A percentile compares a stretch with the other conserved stretches of the same genome.
Evolutionary conservation across 805 yeast species (phyloP).

Genomic region (Hermanozyma aechmeae): DNA sequence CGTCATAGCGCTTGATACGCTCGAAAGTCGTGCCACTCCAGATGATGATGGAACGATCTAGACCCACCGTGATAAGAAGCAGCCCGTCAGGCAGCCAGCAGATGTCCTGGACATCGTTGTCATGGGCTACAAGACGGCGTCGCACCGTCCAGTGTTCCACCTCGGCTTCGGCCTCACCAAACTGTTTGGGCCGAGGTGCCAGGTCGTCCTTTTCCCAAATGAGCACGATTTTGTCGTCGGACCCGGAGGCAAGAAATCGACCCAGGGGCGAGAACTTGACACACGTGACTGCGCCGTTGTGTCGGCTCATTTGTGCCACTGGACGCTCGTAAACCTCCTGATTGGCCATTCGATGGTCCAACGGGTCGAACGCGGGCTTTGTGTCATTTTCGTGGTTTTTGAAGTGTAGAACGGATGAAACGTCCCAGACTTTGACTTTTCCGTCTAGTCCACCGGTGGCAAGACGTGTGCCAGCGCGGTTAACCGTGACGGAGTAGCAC

Average conservation of each 20-base stretch:
- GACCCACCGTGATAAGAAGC: constrained; percentile 84
- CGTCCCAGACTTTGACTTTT: constrained; percentile 83
- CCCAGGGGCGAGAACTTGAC: constrained; percentile 92
- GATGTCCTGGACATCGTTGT: constrained; percentile 93
- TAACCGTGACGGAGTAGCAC: constrained; percentile 73
- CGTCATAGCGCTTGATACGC: constrained; percentile 77
- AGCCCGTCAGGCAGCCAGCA: constrained; percentile 97
- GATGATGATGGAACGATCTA: constrained; percentile 84
- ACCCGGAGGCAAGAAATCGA: constrained; percentile 83
- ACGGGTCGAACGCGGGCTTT: constrained; percentile 1
- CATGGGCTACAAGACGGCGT: constrained; percentile 90
- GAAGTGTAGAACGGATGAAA: constrained; percentile 42
- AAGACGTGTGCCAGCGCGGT: constrained; percentile 71
- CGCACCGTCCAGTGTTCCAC: constrained; percentile 92
- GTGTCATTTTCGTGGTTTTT: constrained; percentile 11
- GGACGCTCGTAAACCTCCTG: constrained; percentile 35
- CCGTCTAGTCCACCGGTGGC: constrained; percentile 95
- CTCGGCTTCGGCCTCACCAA: constrained; percentile 65
- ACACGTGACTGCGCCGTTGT: constrained; percentile 93
- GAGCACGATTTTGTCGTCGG: constrained; percentile 84
- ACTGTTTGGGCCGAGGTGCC: constrained; percentile 44
- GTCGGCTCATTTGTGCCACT: constrained; percentile 85
- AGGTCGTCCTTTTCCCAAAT: constrained; percentile 89
- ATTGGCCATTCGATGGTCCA: constrained; percentile 3
- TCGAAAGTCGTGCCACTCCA: constrained; percentile 95